Percentiles rank a stretch among this genome's conserved stretches.
These are phyloP conservation scores for Sporothrix dimorphospora DNA, from an alignment of 2,329 filamentous ascomycete genomes.

Conservation along the genomic window DNA sequence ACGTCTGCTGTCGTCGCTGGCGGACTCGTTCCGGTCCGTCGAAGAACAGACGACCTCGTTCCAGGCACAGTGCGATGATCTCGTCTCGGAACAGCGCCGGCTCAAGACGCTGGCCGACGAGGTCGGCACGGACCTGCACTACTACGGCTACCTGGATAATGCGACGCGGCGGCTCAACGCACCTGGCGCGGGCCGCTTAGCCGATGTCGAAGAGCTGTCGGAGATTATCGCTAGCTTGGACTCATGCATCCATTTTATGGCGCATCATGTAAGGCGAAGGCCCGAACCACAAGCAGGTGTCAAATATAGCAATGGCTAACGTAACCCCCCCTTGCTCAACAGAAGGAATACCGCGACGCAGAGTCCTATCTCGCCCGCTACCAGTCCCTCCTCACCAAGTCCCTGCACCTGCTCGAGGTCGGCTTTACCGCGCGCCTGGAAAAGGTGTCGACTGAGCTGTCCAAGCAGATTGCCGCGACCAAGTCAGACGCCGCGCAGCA, in stretches of 20 bases:
- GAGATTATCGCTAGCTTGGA: constrained; percentile 88
- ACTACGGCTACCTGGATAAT: constrained; percentile 91
- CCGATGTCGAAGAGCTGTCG: constrained; percentile 81
- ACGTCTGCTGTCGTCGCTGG: constrained; percentile 74
- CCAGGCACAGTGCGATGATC: constrained; percentile 85
- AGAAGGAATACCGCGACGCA: constrained; percentile 84
- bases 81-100: constrained; percentile 79
- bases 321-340: background rate
- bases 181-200: constrained; percentile 82
- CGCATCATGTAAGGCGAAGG: constrained; percentile 68
- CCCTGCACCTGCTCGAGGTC: constrained; percentile 64
- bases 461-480: constrained; percentile 56
- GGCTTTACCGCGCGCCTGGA: constrained; percentile 58
- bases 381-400: constrained; percentile 73
- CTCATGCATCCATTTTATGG: constrained; percentile 91
- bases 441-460: constrained; percentile 57
- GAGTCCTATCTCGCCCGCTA: constrained; percentile 88
- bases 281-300: background rate
- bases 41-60: constrained; percentile 92
- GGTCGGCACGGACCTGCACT: constrained; percentile 87
- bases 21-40: constrained; percentile 83
- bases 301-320: background rate
- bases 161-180: constrained; percentile 90
- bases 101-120: constrained; percentile 79
- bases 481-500: constrained; percentile 63